phyloP scores from a whole-genome alignment of 2,329 filamentous ascomycete species.

The Biscogniauxia mediterranea region DNA sequence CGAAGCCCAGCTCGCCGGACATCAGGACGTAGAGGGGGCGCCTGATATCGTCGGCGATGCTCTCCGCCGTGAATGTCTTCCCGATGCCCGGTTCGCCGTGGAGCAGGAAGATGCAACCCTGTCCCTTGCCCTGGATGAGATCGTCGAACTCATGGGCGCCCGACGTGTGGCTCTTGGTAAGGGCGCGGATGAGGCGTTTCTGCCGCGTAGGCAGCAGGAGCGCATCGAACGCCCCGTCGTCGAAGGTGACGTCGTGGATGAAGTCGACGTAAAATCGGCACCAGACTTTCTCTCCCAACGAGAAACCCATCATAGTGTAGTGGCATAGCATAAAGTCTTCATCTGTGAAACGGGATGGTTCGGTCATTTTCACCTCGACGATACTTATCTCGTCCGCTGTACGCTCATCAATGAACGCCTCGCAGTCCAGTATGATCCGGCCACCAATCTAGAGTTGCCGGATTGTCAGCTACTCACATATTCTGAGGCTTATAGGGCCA shows the following conservation, averaged over 20 bases:
- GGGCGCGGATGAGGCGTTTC: constrained; percentile 15
- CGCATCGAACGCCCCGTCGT: constrained; percentile 12
- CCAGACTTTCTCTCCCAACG: constrained; percentile 11
- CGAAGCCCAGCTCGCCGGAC: constrained; percentile 16
- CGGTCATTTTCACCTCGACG: neutral
- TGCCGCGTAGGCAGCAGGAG: constrained; percentile 10
- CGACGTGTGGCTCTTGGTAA: constrained; percentile 9
- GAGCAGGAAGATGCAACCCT: constrained; percentile 13
- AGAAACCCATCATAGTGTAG: constrained; percentile 7
- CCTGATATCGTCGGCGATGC: constrained; percentile 14
- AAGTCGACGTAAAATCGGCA: constrained; percentile 12
- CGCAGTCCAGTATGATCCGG: constrained; percentile 7
- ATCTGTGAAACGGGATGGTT: neutral
- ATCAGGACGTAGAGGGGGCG: constrained; percentile 17
- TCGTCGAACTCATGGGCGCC: constrained; percentile 6
- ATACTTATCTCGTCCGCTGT: constrained; percentile 7
- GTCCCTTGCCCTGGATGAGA: constrained; percentile 11
- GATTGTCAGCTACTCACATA: neutral
- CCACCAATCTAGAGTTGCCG: constrained; percentile 2
- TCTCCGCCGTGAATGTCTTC: constrained; percentile 17
- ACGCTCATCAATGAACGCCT: constrained; percentile 9
- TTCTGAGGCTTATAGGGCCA: neutral
- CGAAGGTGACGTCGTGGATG: constrained; percentile 8
- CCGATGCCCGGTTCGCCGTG: constrained; percentile 14
- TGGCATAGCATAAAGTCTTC: constrained; percentile 8